Evolutionary conservation across 2,329 filamentous ascomycete species (phyloP), one percentile per base, ranked within the genome.

Genomic region (Fusarium pininemorale): DNA sequence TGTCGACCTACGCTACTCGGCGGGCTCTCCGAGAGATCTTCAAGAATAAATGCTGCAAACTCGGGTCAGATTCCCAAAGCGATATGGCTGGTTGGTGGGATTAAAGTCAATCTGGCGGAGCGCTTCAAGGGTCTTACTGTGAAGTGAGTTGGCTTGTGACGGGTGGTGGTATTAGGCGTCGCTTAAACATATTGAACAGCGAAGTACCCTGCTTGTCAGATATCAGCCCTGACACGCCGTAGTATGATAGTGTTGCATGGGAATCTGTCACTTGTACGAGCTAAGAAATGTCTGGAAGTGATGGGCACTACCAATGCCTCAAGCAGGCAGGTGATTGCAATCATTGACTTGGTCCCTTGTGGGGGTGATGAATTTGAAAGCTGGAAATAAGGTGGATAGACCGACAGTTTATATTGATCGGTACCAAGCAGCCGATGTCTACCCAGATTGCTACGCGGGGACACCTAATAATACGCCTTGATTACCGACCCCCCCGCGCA

Each of bases 191-290:
- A 63, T 42, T 64, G 59, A 58, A 62, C 41, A 48, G 53, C 37
- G 28, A 67, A n/a, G 28, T 48, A 71, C 71, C 71, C 68, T 72
- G 72, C 63, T 64, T 68, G 65, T 63, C 63, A 71, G 69, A 60
- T 62, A 54, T 32, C 48, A 65, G 67, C 55, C 74, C 70, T 66
- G 60, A 54, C 50, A 51, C 60, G 50, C 42, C 75, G 70, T 38
- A 66, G 60, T 55, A 39, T 70, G 48, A 57, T 69, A 71, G 61
- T 62, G 75, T 78, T 51, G 72, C 61, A 77, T 75, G 63, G 44
- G 66, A 77, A 78, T 76, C 76, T 78, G 74, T 62, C 72, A 69
- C 69, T 51, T 70, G 74, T 57, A 58, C 62, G 61, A 63, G 64
- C 75, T 77, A 66, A 69, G 47, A 51, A 54, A 67, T 57, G 69